Evolutionary conservation across 768 basidiomycete species (phyloP).

Genomic region (Amyloporia xantha): DNA sequence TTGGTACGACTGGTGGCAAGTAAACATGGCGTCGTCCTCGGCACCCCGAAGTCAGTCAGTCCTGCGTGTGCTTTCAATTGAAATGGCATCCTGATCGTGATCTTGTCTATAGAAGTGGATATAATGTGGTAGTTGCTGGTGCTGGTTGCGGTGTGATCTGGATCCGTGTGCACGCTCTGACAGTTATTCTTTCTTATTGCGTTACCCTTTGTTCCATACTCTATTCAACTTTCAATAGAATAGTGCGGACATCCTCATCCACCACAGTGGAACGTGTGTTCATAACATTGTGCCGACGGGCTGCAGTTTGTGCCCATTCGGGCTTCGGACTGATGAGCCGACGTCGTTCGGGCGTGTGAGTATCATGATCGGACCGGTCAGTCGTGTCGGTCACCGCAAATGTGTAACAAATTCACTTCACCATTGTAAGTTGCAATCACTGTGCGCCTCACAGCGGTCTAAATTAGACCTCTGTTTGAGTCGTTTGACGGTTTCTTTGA

Average conservation of each 20-base stretch:
- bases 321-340: too few relatives aligned
- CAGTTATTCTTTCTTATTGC: constrained; percentile 4
- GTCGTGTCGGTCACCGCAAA: too few relatives aligned
- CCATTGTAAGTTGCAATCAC: too few relatives aligned
- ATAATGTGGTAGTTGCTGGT: neutral
- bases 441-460: too few relatives aligned
- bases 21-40: constrained; percentile 34
- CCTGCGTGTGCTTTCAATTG: neutral
- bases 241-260: constrained; percentile 13
- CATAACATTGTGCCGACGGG: too few relatives aligned
- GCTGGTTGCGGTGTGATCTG: neutral
- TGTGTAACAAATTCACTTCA: too few relatives aligned
- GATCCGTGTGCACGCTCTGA: constrained; percentile 9
- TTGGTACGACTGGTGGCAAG: constrained; percentile 87
- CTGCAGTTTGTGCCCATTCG: too few relatives aligned
- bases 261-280: too few relatives aligned
- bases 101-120: neutral
- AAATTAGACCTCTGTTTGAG: too few relatives aligned
- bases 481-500: too few relatives aligned
- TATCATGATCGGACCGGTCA: too few relatives aligned
- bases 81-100: neutral
- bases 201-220: constrained; percentile 8
- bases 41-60: neutral
- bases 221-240: constrained; percentile 14
- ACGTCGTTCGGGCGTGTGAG: too few relatives aligned